Evolutionary conservation across 805 yeast genomes (phyloP), one percentile per base, ranked within the genome.

Genomic region (Spathaspora sp.): DNA sequence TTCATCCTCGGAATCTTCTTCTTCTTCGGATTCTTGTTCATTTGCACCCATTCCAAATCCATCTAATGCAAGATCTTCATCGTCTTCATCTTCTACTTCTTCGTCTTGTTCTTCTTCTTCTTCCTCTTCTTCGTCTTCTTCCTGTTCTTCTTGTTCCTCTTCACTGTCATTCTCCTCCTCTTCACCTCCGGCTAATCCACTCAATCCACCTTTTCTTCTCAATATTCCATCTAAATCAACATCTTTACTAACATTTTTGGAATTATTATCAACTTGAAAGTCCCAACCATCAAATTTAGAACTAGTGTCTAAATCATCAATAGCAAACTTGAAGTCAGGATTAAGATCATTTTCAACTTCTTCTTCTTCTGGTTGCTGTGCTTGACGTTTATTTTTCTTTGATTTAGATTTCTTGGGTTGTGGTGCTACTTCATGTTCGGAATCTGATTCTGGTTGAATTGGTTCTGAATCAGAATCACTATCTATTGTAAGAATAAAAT

Each of bases 181-280:
- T 0, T 79, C 83, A 50, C 82, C 62, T 48, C 81, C 80, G 5
- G 79, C 73, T 50, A 86, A 73, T 44, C 96, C 77, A 67, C 96
- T 96, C 60, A 86, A 72, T 42, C 96, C 77, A 66, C 97, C 96
- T 60, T 89, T 92, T 67, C 92, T 80, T 70, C 86, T 83, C 59
- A 93, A 87, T 49, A 93, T 93, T 12, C 84, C 83, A 61, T 93
- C 97, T 55, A 93, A 76, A 73, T 93, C 97, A 8, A 90, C 96
- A 54, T 85, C 89, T 55, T 79, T 81, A 50, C 63, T 76, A 8
- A 5, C 29, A 55, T 18, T 57, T 38, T 54, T 49, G 10, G 52
- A 35, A 63, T 64, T 52, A 17, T 55, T 60, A 39, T 79, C 82
- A 50, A 81, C 82, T 42, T 77, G 80, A 63, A 91, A 89, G 59